These are phyloP conservation scores for Amniculicola lignicola DNA, from an alignment of 495 filamentous ascomycete species.

Conservation along the genomic window DNA sequence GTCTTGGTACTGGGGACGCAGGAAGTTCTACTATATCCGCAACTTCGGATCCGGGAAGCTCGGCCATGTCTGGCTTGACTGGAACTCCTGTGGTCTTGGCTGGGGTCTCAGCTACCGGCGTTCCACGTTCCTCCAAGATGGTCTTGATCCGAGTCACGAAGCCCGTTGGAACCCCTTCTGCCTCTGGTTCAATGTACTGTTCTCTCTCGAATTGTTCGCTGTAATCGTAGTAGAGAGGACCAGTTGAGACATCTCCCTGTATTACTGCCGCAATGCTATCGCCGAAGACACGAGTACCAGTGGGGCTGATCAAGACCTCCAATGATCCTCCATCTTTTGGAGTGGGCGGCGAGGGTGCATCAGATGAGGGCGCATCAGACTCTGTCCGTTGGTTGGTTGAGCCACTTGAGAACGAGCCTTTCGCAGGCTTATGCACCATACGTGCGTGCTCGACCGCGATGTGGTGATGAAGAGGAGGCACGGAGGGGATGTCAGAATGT, in stretches of 20 bases:
- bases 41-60: slow-evolving; percentile 33
- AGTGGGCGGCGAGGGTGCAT: slow-evolving; percentile 37
- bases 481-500: slow-evolving; percentile 6
- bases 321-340: slow-evolving; percentile 34
- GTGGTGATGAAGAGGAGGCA: slow-evolving; percentile 16
- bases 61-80: slow-evolving; percentile 27
- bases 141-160: slow-evolving; percentile 29
- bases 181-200: slow-evolving; percentile 8
- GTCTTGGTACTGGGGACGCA: slow-evolving; percentile 30
- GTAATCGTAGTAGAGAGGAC: slow-evolving; percentile 32
- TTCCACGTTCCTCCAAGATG: slow-evolving; percentile 28
- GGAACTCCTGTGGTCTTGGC: slow-evolving; percentile 12
- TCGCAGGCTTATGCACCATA: slow-evolving; percentile 8
- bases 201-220: slow-evolving; percentile 33
- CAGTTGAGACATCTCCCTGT: neutral
- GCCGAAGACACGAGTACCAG: slow-evolving; percentile 5
- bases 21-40: slow-evolving; percentile 28
- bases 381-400: slow-evolving; percentile 27
- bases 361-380: slow-evolving; percentile 36
- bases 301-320: slow-evolving; percentile 33
- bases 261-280: neutral
- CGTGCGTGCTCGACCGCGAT: slow-evolving; percentile 13
- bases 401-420: slow-evolving; percentile 21
- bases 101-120: neutral
- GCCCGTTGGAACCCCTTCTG: slow-evolving; percentile 14